These are phyloP conservation scores for Epithemia pelagica DNA, from an alignment of 108 stramenopile species.

Conservation along the genomic window DNA sequence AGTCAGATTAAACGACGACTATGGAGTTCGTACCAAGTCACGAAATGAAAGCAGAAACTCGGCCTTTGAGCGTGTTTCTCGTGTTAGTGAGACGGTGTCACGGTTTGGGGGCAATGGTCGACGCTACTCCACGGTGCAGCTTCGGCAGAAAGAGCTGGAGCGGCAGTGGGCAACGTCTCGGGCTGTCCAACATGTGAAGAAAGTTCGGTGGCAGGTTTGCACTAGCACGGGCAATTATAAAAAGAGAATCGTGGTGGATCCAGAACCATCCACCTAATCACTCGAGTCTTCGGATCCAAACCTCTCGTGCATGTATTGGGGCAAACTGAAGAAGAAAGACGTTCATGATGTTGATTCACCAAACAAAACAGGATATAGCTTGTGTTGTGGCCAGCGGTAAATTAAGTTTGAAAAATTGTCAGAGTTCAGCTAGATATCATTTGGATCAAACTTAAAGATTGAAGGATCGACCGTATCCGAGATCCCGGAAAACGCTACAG, in stretches of 20 bases:
- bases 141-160: conserved; percentile 33
- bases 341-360: too few relatives aligned
- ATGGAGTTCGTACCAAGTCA: background rate
- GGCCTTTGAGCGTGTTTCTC: background rate
- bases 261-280: conserved; percentile 6
- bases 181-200: conserved; percentile 26
- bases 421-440: too few relatives aligned
- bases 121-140: background rate
- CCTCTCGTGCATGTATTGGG: too few relatives aligned
- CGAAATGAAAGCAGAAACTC: background rate
- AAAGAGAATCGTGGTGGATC: conserved; percentile 29
- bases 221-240: conserved; percentile 27
- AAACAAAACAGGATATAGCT: too few relatives aligned
- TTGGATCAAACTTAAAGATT: conserved; percentile 50
- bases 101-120: background rate
- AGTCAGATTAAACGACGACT: background rate
- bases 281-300: too few relatives aligned
- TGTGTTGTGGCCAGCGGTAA: too few relatives aligned
- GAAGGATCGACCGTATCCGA: conserved; percentile 82
- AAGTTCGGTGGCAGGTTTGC: conserved; percentile 27
- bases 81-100: background rate
- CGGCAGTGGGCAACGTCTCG: conserved; percentile 22
- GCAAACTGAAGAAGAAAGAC: too few relatives aligned
- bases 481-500: conserved; percentile 76
- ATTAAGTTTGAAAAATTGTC: too few relatives aligned